Conservation (phyloP, 1,284 basidiomycete species). For the Inonotus obliquus region DNA sequence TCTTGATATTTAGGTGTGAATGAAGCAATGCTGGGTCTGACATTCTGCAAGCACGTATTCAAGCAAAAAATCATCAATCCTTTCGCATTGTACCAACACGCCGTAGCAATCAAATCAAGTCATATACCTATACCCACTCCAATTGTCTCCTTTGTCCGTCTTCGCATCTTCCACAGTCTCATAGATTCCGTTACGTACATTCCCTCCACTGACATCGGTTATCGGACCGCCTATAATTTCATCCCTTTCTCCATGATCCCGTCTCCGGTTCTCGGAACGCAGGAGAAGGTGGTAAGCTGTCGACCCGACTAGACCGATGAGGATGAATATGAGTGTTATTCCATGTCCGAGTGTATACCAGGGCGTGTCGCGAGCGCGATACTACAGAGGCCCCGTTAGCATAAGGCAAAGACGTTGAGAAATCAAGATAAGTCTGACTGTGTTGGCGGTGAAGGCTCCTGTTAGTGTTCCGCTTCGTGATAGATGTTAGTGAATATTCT, state of each 20-base stretch:
- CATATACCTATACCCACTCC: constrained; percentile 56
- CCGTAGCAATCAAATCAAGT: too few species aligned
- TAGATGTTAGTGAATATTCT: not conserved
- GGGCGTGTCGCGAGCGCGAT: constrained; percentile 35
- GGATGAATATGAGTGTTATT: constrained; percentile 46
- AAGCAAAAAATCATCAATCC: too few species aligned
- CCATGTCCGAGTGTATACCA: constrained; percentile 49
- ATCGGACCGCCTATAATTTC: constrained; percentile 37
- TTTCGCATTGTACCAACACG: too few species aligned
- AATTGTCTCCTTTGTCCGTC: constrained; percentile 51
- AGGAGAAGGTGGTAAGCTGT: constrained; percentile 33
- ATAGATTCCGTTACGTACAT: constrained; percentile 33
- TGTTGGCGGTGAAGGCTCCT: constrained; percentile 43
- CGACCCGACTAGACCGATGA: constrained; percentile 40
- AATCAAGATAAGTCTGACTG: constrained; percentile 28
- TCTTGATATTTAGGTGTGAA: too few species aligned
- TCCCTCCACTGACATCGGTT: not conserved
- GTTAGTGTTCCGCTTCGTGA: constrained; percentile 39
- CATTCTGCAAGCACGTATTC: too few species aligned
- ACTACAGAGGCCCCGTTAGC: constrained; percentile 23
- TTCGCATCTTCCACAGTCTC: constrained; percentile 46
- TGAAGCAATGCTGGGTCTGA: too few species aligned
- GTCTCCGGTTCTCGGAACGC: constrained; percentile 38
- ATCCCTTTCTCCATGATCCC: constrained; percentile 43
- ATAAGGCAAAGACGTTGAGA: constrained; percentile 20